phyloP scores from a whole-genome alignment of 805 yeast species.

The Hagleromyces aurorensis region DNA sequence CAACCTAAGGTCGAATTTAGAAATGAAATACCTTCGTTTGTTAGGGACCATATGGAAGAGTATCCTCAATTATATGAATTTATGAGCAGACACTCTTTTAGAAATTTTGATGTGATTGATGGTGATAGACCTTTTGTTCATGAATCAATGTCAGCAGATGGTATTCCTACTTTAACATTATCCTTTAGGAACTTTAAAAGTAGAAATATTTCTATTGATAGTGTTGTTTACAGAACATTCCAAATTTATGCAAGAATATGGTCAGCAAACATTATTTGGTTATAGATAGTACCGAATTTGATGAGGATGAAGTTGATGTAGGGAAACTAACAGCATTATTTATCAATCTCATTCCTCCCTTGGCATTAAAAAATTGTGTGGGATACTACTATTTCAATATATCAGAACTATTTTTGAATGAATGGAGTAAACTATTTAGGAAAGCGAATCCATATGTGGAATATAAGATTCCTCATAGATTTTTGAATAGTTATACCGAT shows the following conservation, averaged over 20 bases:
- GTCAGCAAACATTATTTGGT: conserved; percentile 59
- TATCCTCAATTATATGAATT: conserved; percentile 57
- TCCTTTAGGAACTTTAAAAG: conserved; percentile 36
- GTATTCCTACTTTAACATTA: conserved; percentile 58
- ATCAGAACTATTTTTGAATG: conserved; percentile 22
- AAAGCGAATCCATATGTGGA: conserved; percentile 21
- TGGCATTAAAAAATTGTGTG: conserved; percentile 44
- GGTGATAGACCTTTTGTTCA: conserved; percentile 39
- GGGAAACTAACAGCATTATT: conserved; percentile 27
- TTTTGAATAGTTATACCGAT: conserved; percentile 42
- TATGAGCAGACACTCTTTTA: conserved; percentile 57
- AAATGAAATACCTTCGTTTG: conserved; percentile 47
- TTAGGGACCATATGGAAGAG: conserved; percentile 41
- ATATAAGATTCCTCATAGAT: conserved; percentile 29
- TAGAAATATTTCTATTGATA: conserved; percentile 37
- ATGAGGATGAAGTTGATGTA: conserved; percentile 21
- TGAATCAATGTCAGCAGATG: conserved; percentile 64
- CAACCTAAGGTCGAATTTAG: conserved; percentile 50
- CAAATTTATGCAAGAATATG: conserved; percentile 64
- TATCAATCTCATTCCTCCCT: conserved; percentile 42
- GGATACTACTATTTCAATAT: conserved; percentile 43
- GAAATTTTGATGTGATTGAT: conserved; percentile 37
- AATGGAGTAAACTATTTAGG: conserved; percentile 22
- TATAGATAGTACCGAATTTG: conserved; percentile 61
- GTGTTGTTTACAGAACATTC: conserved; percentile 49